Evolutionary conservation across 1,284 basidiomycete species (phyloP), one percentile per base, ranked within the genome.

Genomic region (Leucoagaricus sp.): DNA sequence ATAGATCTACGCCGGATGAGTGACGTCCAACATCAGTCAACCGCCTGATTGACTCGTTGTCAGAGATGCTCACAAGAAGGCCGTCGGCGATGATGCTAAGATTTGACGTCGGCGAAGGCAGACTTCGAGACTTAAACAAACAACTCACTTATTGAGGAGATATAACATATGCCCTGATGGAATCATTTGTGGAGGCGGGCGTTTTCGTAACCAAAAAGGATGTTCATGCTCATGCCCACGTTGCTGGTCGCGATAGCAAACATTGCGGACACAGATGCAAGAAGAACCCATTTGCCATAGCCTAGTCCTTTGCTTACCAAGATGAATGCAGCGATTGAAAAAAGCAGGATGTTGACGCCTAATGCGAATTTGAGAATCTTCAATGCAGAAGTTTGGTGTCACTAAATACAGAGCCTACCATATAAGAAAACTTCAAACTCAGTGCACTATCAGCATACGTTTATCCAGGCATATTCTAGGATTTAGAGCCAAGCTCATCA

Each of bases 241-340:
- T 52, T 55, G 19, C 54, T 55, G 4, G 36, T 59, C 9, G 58
- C 50, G 2, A 59, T 26, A 6, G 45, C 25, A 23, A 59, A 59
- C 58, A 59, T 59, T 38, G 15, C n/a, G 7, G 45, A 19, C 5
- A 55, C 58, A 36, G 53, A 59, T 29, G 42, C 12, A 45, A 59
- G 45, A 23, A 57, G 49, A 4, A 49, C 38, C 58, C 54, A 53
- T 40, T 53, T 48, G 10, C n/a, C 34, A 5, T 53, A 38, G 10
- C 44, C 36, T 31, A 49, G 49, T 34, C 53, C 40, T 25, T 25
- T 19, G 29, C 44, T 41, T 7, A 59, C 21, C 25, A 59, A 50
- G 9, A 59, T 45, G 46, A 21, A 53, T 26, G 25, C 23, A 46
- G 45, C 53, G 23, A 48, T 53, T 19, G 45, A 17, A 38, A 53